These are phyloP conservation scores for Coniella vitis DNA, from an alignment of 2,329 filamentous ascomycete species.

Conservation along the genomic window DNA sequence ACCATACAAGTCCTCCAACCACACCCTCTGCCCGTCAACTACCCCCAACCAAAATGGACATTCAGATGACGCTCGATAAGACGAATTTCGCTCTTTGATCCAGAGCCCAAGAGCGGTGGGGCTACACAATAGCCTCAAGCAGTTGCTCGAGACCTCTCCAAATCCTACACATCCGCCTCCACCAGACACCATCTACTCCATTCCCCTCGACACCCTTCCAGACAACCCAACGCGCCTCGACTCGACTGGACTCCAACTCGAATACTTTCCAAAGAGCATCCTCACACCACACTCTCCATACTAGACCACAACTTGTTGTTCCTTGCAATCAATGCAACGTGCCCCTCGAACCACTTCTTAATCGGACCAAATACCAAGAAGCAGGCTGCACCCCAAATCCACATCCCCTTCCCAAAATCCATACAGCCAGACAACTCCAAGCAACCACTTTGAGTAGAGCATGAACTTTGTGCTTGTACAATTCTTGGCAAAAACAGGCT, in stretches of 20 bases:
- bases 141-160: not conserved
- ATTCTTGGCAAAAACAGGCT: conserved; percentile 7
- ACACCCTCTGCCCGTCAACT: not conserved
- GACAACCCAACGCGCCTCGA: not conserved
- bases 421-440: not conserved
- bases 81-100: conserved; percentile 13
- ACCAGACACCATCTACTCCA: not conserved
- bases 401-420: not conserved
- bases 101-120: conserved; percentile 9
- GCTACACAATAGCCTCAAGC: conserved; percentile 1
- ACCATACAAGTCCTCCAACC: not conserved
- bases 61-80: conserved; percentile 5
- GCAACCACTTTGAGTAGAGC: not conserved
- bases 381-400: too few species aligned
- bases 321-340: too few species aligned
- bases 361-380: too few species aligned
- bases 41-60: conserved; percentile 12
- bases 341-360: too few species aligned
- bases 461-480: conserved; percentile 14
- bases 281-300: not conserved
- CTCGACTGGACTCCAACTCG: not conserved
- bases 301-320: too few species aligned
- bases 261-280: not conserved
- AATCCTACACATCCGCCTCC: not conserved
- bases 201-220: not conserved